phyloP scores from a whole-genome alignment of 75 land plant species.

The Pinus taeda region DNA sequence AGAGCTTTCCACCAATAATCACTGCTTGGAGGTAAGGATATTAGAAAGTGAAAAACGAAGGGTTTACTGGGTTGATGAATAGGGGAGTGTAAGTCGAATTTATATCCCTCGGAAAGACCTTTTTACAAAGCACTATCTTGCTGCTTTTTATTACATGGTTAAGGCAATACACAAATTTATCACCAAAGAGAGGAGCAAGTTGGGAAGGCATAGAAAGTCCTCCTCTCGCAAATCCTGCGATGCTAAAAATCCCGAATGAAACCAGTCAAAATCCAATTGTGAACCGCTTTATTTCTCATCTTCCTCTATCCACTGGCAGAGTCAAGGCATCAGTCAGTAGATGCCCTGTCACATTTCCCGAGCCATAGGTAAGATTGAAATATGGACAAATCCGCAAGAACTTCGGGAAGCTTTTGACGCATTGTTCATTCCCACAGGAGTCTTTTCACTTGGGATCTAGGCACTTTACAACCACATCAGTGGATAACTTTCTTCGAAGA shows the following conservation, averaged over 20 bases:
- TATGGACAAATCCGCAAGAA: constrained; percentile 36
- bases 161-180: not conserved
- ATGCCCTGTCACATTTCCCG: constrained; percentile 44
- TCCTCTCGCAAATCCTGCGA: constrained; percentile 59
- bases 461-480: constrained; percentile 41
- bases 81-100: too few species aligned
- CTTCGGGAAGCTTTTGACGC: constrained; percentile 13
- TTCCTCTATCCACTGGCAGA: not conserved
- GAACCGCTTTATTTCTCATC: constrained; percentile 14
- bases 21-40: too few species aligned
- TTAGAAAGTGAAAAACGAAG: too few species aligned
- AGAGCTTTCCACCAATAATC: too few species aligned
- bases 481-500: constrained; percentile 42
- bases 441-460: constrained; percentile 43
- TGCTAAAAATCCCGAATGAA: constrained; percentile 32
- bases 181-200: constrained; percentile 3
- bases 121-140: too few species aligned
- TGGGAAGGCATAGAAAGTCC: constrained; percentile 47
- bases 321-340: constrained; percentile 36
- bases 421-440: constrained; percentile 3
- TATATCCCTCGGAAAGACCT: too few species aligned
- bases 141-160: too few species aligned
- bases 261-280: constrained; percentile 45
- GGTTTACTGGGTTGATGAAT: too few species aligned
- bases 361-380: constrained; percentile 37